Conservation (phyloP, 2,329 filamentous ascomycete species). For the Hypoxylon sp. region DNA sequence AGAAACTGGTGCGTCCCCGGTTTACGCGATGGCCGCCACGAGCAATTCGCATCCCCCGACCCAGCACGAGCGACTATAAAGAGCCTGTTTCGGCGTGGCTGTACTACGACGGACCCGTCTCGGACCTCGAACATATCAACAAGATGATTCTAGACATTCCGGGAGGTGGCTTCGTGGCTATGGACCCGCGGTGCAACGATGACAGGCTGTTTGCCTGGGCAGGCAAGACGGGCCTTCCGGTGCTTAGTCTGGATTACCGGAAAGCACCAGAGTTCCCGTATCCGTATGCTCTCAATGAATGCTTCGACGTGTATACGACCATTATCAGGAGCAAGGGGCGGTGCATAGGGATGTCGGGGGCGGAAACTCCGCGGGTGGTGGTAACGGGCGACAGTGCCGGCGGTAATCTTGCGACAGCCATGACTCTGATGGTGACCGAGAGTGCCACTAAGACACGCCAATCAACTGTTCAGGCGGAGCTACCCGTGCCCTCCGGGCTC, state of each 20-base stretch:
- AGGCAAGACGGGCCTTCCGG: slow-evolving; percentile 85
- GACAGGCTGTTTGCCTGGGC: slow-evolving; percentile 96
- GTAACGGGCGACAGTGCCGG: slow-evolving; percentile 85
- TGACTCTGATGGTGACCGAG: slow-evolving; percentile 91
- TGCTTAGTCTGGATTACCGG: slow-evolving; percentile 90
- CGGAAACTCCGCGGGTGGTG: slow-evolving; percentile 73
- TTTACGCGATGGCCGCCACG: slow-evolving; percentile 85
- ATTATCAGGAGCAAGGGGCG: slow-evolving; percentile 78
- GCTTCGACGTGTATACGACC: slow-evolving; percentile 84
- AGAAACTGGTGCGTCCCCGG: slow-evolving; percentile 78
- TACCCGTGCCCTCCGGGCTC: slow-evolving; percentile 82
- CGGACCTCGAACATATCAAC: slow-evolving; percentile 79
- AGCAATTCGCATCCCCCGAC: slow-evolving; percentile 85
- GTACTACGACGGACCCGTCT: slow-evolving; percentile 90
- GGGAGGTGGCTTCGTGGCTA: slow-evolving; percentile 94
- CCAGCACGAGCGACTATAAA: slow-evolving; percentile 81
- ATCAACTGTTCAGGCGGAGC: slow-evolving; percentile 66
- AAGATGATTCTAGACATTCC: slow-evolving; percentile 90
- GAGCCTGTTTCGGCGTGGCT: slow-evolving; percentile 89
- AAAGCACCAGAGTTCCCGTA: slow-evolving; percentile 89
- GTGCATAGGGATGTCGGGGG: slow-evolving; percentile 79
- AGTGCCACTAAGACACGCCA: slow-evolving; percentile 69
- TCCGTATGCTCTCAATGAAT: slow-evolving; percentile 87
- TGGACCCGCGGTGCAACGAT: slow-evolving; percentile 94
- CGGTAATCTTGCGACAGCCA: slow-evolving; percentile 82